Evolutionary conservation across 768 basidiomycete genomes (phyloP).

Genomic region (Termitomyces sp.): DNA sequence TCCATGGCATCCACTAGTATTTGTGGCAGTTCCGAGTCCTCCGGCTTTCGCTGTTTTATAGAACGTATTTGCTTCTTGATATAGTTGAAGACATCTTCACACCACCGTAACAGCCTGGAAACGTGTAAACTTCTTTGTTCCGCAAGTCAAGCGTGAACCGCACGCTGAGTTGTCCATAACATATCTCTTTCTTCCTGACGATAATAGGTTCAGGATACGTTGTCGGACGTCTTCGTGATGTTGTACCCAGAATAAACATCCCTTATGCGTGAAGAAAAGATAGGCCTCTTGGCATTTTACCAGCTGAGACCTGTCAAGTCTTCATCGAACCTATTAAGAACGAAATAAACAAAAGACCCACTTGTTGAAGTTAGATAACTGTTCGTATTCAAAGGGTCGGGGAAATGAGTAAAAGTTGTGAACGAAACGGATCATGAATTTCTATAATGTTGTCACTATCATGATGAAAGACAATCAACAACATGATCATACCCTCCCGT

Average conservation of each 20-base stretch:
- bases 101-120: conserved; percentile 6
- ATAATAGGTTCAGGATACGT: neutral
- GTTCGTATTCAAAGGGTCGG: neutral
- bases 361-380: neutral
- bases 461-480: neutral
- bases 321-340: neutral
- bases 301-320: neutral
- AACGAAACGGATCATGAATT: neutral
- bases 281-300: conserved; percentile 3
- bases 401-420: neutral
- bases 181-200: neutral
- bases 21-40: neutral
- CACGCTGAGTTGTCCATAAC: conserved; percentile 1
- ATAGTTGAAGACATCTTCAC: conserved; percentile 4
- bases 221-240: conserved; percentile 1
- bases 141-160: neutral
- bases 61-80: neutral
- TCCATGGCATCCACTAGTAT: conserved; percentile 9
- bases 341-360: neutral
- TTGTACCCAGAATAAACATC: conserved; percentile 2
- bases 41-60: neutral
- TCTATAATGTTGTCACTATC: neutral
- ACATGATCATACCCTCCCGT: conserved; percentile 4
- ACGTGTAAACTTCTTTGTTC: neutral
- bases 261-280: neutral